Percentiles rank a stretch among this genome's conserved stretches.
Evolutionary conservation across 805 yeast species (phyloP).

Genomic region (Kodamaea laetipori): DNA sequence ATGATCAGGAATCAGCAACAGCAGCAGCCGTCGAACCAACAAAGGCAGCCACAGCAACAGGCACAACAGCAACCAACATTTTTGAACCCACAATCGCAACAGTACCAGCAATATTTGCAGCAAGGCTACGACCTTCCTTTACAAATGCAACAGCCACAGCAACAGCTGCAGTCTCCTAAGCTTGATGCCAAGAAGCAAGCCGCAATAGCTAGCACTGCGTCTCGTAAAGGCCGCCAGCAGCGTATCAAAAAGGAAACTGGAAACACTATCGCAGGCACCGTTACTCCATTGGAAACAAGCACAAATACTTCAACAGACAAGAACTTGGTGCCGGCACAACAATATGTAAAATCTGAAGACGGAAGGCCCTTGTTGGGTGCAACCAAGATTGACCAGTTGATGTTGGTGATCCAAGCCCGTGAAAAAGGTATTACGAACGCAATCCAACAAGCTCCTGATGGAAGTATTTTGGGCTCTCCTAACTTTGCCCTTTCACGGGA

Average conservation of each 20-base stretch:
- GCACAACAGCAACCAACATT: constrained; percentile 15
- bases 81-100: constrained; percentile 6
- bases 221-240: constrained; percentile 4
- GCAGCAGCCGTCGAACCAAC: constrained; percentile 20
- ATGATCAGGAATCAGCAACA: constrained; percentile 14
- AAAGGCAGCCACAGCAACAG: constrained; percentile 16
- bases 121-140: constrained; percentile 9
- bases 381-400: constrained; percentile 86
- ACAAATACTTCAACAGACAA: constrained; percentile 16
- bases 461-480: constrained; percentile 57
- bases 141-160: constrained; percentile 11
- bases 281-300: constrained; percentile 9
- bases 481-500: constrained; percentile 15
- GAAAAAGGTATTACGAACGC: constrained; percentile 71
- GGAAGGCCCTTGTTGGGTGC: constrained; percentile 77
- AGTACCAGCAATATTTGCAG: constrained; percentile 11
- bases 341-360: constrained; percentile 53
- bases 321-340: constrained; percentile 48
- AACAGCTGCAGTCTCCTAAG: constrained; percentile 8
- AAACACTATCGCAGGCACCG: constrained; percentile 7
- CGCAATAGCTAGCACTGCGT: background rate
- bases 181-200: constrained; percentile 7
- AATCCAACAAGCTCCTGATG: constrained; percentile 67
- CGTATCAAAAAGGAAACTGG: constrained; percentile 8
- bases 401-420: constrained; percentile 89